phyloP scores from a whole-genome alignment of 2,329 filamentous ascomycete species.

The Ampelomyces quisqualis region DNA sequence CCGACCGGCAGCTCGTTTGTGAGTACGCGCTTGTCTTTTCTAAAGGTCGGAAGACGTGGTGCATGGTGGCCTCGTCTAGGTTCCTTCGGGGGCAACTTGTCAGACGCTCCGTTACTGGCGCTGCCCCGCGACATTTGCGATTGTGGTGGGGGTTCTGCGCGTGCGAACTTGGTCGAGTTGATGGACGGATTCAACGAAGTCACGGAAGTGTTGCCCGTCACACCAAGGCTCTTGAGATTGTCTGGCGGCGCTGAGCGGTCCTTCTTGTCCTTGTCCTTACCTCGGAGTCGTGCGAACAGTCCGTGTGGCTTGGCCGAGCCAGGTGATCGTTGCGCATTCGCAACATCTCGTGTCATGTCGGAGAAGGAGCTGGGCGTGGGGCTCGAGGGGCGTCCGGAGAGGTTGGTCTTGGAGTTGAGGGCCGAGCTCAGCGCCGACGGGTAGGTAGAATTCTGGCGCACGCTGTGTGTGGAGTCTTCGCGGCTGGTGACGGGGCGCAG shows the following conservation, averaged over 20 bases:
- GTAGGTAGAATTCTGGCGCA: conserved; percentile 51
- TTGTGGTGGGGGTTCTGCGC: conserved; percentile 33
- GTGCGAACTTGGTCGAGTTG: conserved; percentile 28
- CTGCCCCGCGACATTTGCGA: conserved; percentile 30
- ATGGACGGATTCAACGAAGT: conserved; percentile 43
- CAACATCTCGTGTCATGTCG: conserved; percentile 52
- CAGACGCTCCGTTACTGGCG: conserved; percentile 20
- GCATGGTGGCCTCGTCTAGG: conserved; percentile 40
- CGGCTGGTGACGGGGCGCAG: conserved; percentile 72
- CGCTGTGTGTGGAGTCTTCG: conserved; percentile 66
- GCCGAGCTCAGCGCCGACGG: conserved; percentile 50
- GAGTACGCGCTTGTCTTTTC: conserved; percentile 39
- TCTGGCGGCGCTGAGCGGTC: conserved; percentile 40
- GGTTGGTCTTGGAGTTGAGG: conserved; percentile 52
- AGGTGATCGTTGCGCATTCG: conserved; percentile 55
- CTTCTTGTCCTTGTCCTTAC: conserved; percentile 52
- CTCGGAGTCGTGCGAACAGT: conserved; percentile 56
- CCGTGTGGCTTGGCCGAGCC: conserved; percentile 54
- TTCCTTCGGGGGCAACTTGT: conserved; percentile 26
- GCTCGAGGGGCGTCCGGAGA: conserved; percentile 69
- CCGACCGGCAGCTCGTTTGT: conserved; percentile 28
- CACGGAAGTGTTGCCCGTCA: conserved; percentile 35
- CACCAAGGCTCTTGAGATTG: conserved; percentile 42
- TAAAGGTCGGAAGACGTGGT: conserved; percentile 55
- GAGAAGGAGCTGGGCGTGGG: conserved; percentile 76